phyloP scores from a whole-genome alignment of 2,329 filamentous ascomycete genomes.

The Epichloe scottii region DNA sequence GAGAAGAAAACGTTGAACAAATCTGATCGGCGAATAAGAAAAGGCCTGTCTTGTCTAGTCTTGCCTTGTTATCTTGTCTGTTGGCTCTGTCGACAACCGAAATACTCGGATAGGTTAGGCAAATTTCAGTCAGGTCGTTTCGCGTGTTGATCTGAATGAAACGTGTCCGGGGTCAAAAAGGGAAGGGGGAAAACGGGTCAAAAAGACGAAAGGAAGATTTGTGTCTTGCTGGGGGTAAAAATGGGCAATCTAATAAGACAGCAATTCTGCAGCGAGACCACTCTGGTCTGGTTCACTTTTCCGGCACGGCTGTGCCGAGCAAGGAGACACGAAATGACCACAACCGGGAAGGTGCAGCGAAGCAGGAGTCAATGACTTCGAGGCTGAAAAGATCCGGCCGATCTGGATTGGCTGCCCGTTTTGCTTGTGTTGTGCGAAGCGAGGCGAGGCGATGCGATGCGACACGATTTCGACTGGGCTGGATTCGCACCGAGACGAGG shows the following conservation, averaged over 20 bases:
- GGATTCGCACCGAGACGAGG: slow-evolving; percentile 1
- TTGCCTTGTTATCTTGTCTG: background rate
- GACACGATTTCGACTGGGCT: background rate
- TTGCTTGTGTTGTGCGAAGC: background rate
- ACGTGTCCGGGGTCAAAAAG: background rate
- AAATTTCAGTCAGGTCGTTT: background rate
- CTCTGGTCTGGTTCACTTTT: slow-evolving; percentile 2
- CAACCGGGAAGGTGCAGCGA: slow-evolving; percentile 6
- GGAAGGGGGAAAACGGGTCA: no score
- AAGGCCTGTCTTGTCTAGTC: background rate
- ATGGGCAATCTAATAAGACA: slow-evolving; percentile 5
- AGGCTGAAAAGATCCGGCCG: background rate
- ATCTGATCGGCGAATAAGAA: no score
- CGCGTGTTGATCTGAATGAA: background rate
- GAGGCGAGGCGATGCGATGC: background rate
- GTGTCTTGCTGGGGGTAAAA: background rate
- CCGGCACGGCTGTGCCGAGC: slow-evolving; percentile 7
- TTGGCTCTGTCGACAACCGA: background rate
- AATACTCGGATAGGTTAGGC: background rate
- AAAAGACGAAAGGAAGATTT: background rate
- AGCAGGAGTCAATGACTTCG: background rate
- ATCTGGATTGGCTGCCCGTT: slow-evolving; percentile 1
- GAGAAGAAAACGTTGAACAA: background rate
- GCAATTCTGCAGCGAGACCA: slow-evolving; percentile 4
- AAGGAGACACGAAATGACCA: slow-evolving; percentile 5